Conservation (phyloP, 306 rosid species). For the Phaseolus lunatus region DNA sequence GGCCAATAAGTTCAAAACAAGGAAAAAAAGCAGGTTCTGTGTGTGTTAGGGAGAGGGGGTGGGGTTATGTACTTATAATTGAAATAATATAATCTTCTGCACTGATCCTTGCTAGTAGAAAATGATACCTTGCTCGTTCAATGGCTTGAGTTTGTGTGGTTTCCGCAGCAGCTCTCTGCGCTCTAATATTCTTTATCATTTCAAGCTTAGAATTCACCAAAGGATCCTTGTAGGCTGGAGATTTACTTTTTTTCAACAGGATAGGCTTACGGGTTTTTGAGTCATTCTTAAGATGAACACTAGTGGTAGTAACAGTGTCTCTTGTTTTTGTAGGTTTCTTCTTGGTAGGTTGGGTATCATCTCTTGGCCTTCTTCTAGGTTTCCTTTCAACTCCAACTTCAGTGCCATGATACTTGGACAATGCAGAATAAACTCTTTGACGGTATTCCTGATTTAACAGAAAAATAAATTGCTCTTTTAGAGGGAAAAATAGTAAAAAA, state of each 20-base stretch:
- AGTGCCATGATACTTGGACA: slow-evolving; percentile 71
- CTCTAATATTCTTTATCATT: slow-evolving; percentile 89
- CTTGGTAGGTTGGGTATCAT: slow-evolving; percentile 45
- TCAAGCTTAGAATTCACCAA: slow-evolving; percentile 83
- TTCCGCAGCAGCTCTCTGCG: slow-evolving; percentile 76
- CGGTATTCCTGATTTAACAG: slow-evolving; percentile 72
- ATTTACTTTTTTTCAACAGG: slow-evolving; percentile 56
- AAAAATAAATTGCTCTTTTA: slow-evolving; percentile 36
- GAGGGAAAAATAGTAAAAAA: slow-evolving; percentile 9
- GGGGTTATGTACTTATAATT: background rate
- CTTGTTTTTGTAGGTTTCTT: slow-evolving; percentile 59
- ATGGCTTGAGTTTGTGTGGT: slow-evolving; percentile 71
- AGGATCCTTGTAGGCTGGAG: slow-evolving; percentile 88
- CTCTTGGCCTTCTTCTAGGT: slow-evolving; percentile 65
- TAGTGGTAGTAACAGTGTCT: slow-evolving; percentile 39
- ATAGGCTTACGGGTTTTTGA: slow-evolving; percentile 42
- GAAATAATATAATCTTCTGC: slow-evolving; percentile 4
- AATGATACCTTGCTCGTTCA: slow-evolving; percentile 77
- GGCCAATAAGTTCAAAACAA: background rate
- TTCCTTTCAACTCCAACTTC: slow-evolving; percentile 64
- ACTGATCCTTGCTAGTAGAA: slow-evolving; percentile 6
- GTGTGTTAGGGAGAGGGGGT: too few relatives aligned
- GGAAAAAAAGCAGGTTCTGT: background rate
- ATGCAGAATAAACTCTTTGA: slow-evolving; percentile 70
- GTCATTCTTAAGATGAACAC: slow-evolving; percentile 41